Conservation (phyloP, 176 grass and related monocot species). For the Musa acuminata region DNA sequence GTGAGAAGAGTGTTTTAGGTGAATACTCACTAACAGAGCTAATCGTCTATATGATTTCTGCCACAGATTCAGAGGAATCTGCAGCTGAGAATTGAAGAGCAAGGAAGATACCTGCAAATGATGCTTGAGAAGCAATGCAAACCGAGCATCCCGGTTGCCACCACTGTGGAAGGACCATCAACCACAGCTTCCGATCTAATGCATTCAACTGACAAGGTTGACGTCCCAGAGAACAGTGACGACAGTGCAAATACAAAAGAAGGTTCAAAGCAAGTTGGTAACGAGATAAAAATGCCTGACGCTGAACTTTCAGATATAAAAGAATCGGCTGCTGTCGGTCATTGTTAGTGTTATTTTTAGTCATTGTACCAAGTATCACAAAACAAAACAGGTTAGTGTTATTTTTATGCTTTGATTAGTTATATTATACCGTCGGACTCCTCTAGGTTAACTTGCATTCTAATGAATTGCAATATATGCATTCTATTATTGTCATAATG, state of each 20-base stretch:
- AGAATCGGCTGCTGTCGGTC: neutral
- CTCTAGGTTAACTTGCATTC: no score
- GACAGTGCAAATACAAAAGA: conserved; percentile 1
- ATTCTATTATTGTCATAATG: no score
- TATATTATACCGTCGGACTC: no score
- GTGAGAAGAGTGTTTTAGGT: no score
- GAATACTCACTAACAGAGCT: neutral
- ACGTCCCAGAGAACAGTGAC: conserved; percentile 26
- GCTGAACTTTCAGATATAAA: neutral
- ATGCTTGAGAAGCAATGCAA: conserved; percentile 72
- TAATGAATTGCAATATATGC: no score
- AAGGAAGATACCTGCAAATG: conserved; percentile 69
- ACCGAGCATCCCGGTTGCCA: conserved; percentile 12
- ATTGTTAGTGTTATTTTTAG: neutral
- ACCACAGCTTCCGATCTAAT: conserved; percentile 30
- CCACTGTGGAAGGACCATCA: conserved; percentile 27
- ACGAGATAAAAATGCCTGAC: conserved; percentile 3
- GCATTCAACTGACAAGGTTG: conserved; percentile 22
- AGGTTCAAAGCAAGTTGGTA: neutral
- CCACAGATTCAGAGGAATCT: conserved; percentile 71
- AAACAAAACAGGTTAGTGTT: no score
- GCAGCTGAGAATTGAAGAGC: conserved; percentile 82
- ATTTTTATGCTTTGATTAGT: no score
- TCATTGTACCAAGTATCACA: no score
- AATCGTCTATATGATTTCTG: neutral